Evolutionary conservation across 305 asterid genomes (phyloP), one percentile per base, ranked within the genome.

Genomic region (Fraxinus baroniana): DNA sequence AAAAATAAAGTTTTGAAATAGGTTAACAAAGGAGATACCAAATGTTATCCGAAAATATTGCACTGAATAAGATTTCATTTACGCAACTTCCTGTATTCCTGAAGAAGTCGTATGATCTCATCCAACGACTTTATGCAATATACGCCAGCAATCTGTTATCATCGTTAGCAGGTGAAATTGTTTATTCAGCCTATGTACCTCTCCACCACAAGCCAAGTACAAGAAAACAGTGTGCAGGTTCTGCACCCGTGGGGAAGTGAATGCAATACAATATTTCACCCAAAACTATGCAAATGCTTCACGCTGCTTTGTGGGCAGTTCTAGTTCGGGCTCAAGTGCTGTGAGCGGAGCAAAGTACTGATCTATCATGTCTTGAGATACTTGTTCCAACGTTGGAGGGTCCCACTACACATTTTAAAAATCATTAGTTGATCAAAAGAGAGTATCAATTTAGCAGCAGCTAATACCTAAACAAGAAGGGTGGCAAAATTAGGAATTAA

Each of bases 291-390:
- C 74, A 83, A 94, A 95, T 28, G 99, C 97, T 89, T 96, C 98
- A 76, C 97, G 87, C 82, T 87, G 92, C 80, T 88, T 84, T 30
- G 91, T 91, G 68, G 99, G 98, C 44, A 96, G 93, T 62, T 93
- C 91, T 18, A 96, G 92, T 49, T 94, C 97, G 72, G 97, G 98
- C 88, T 94, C 98, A n/a, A 81, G 77, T 30, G 94, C 92, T 32
- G 92, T 87, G 66, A 92, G 78, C 26, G 91, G 93, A 57, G 92
- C 77, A 52, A 93, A 92, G 86, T 96, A 96, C 83, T 82, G 88
- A 85, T 92, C 98, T 49, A 96, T 94, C 99, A 96, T 94, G 89
- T 96, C 98, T 81, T 90, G 49, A 13, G 98, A 85, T 85, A 91
- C 98, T 46, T 90, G 85, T 76, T 92, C 95, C 88, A 94, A 88